Percentiles rank a stretch among this genome's conserved stretches.
phyloP scores from a whole-genome alignment of 805 yeast species.

The Yamadazyma paraphyllophila region DNA sequence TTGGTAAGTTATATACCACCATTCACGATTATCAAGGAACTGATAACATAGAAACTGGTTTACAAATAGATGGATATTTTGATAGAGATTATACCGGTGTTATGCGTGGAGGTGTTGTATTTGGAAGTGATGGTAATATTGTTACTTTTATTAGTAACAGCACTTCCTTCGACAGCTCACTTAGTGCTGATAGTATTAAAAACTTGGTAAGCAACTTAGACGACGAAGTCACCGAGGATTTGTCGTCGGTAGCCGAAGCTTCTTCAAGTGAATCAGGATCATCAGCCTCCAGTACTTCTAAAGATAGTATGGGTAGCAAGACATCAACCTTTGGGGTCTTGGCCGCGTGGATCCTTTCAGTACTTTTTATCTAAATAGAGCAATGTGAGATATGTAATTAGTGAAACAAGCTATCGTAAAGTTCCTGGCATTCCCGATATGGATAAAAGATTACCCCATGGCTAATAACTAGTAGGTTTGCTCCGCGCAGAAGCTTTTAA shows the following conservation, averaged over 20 bases:
- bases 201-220: slow-evolving; percentile 45
- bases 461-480: too few relatives aligned
- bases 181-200: slow-evolving; percentile 44
- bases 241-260: slow-evolving; percentile 19
- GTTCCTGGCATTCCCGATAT: too few relatives aligned
- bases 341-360: slow-evolving; percentile 2
- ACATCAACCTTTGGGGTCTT: slow-evolving; percentile 3
- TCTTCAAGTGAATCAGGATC: slow-evolving; percentile 9
- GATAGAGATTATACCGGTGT: slow-evolving; percentile 48
- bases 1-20: slow-evolving; percentile 56
- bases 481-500: too few relatives aligned
- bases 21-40: slow-evolving; percentile 77
- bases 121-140: slow-evolving; percentile 59
- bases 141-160: slow-evolving; percentile 58
- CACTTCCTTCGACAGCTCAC: slow-evolving; percentile 46
- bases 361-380: background rate
- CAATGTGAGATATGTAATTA: background rate
- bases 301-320: slow-evolving; percentile 15
- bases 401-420: background rate
- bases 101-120: slow-evolving; percentile 72
- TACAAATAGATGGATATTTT: slow-evolving; percentile 55
- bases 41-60: slow-evolving; percentile 58
- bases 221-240: slow-evolving; percentile 24
- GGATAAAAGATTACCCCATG: too few relatives aligned
- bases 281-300: slow-evolving; percentile 20